These are phyloP conservation scores for Vigna angularis DNA, from an alignment of 306 rosid genomes.

Conservation along the genomic window DNA sequence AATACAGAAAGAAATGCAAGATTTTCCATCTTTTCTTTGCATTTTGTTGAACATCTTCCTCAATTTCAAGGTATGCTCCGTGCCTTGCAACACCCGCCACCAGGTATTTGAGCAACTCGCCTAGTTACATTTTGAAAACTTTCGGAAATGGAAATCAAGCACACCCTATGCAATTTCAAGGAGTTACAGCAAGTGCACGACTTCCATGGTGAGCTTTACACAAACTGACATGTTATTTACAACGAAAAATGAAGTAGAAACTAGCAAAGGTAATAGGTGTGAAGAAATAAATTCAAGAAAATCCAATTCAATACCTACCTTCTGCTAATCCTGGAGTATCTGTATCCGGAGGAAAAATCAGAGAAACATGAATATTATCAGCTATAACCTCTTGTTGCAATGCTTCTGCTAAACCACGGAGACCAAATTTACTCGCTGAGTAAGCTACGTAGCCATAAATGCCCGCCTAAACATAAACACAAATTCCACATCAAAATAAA, in stretches of 20 bases:
- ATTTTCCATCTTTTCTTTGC: neutral
- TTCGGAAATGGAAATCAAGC: neutral
- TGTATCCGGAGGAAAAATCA: conserved; percentile 90
- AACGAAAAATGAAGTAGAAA: neutral
- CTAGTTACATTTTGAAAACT: neutral
- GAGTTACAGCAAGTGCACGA: no score
- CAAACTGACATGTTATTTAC: no score
- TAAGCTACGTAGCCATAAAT: conserved; percentile 90
- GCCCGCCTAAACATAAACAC: conserved; percentile 66
- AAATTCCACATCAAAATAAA: conserved; percentile 33
- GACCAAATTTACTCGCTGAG: conserved; percentile 90
- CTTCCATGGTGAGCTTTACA: no score
- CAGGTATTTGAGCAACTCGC: neutral
- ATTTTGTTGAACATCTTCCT: no score
- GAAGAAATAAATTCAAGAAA: conserved; percentile 25
- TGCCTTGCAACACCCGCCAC: no score
- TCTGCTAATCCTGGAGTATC: conserved; percentile 83
- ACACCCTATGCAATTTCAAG: neutral
- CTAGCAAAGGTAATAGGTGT: neutral
- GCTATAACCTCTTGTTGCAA: conserved; percentile 89
- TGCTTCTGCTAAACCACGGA: conserved; percentile 88
- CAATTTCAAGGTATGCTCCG: no score
- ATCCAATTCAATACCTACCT: conserved; percentile 54
- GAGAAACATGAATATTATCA: conserved; percentile 78
- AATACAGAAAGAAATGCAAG: neutral